These are phyloP conservation scores for Stemphylium beticola DNA, from an alignment of 2,329 filamentous ascomycete species.

Conservation along the genomic window DNA sequence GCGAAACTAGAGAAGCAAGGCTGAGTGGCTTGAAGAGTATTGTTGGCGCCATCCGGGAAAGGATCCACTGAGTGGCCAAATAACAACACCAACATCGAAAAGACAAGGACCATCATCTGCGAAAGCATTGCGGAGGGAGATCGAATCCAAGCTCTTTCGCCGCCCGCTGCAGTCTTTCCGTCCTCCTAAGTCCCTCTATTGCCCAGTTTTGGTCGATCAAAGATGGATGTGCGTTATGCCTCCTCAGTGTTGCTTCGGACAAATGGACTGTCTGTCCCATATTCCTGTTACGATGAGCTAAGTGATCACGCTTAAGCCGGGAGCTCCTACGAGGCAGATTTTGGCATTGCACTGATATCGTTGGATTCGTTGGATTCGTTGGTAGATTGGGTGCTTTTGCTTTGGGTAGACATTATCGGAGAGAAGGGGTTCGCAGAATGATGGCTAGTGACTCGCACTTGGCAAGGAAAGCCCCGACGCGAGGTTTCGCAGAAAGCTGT, in stretches of 20 bases:
- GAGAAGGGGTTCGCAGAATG: too few species aligned
- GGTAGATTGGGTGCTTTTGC: too few species aligned
- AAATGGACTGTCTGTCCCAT: background rate
- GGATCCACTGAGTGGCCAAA: constrained; percentile 25
- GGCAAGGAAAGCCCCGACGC: too few species aligned
- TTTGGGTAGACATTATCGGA: too few species aligned
- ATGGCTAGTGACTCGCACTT: too few species aligned
- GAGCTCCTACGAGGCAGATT: background rate
- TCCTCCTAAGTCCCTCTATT: constrained; percentile 4
- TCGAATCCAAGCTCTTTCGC: constrained; percentile 16
- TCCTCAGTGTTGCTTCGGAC: background rate
- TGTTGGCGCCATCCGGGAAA: constrained; percentile 45
- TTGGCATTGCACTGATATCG: too few species aligned
- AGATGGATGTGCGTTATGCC: background rate
- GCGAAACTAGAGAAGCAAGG: constrained; percentile 54
- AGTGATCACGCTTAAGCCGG: background rate
- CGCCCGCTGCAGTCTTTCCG: constrained; percentile 10
- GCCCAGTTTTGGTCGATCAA: background rate
- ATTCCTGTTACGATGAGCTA: background rate
- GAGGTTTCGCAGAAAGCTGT: too few species aligned
- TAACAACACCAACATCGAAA: background rate
- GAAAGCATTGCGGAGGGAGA: constrained; percentile 9
- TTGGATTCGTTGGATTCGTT: too few species aligned
- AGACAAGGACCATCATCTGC: constrained; percentile 2
- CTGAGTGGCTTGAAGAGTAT: constrained; percentile 56